phyloP scores from a whole-genome alignment of 2,329 filamentous ascomycete genomes.

The Rhinocladiella similis region DNA sequence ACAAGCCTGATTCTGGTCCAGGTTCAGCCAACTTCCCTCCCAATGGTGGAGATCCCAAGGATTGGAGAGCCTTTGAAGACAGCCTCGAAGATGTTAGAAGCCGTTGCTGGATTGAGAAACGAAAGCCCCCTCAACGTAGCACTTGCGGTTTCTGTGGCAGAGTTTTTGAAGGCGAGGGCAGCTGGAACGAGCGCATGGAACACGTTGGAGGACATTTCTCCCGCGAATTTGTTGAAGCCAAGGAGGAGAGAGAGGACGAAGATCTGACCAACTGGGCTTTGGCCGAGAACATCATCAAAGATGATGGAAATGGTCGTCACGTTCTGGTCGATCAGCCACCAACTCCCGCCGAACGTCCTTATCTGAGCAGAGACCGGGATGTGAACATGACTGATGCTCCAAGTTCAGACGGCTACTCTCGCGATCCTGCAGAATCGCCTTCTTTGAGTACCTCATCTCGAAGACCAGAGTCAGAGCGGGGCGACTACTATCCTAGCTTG shows the following conservation, averaged over 20 bases:
- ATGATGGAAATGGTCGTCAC: constrained; percentile 27
- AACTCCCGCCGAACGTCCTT: constrained; percentile 22
- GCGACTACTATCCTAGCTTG: constrained; percentile 18
- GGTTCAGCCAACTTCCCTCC: constrained; percentile 21
- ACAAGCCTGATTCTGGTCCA: constrained; percentile 47
- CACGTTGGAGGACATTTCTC: constrained; percentile 83
- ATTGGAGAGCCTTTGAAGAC: constrained; percentile 46
- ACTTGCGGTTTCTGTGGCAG: constrained; percentile 62
- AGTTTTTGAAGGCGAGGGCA: constrained; percentile 61
- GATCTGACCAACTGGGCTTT: constrained; percentile 44
- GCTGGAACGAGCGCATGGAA: constrained; percentile 85
- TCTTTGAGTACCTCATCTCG: constrained; percentile 23
- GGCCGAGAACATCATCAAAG: constrained; percentile 35
- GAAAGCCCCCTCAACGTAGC: constrained; percentile 63
- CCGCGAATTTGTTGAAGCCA: constrained; percentile 38
- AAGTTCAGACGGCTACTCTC: constrained; percentile 21
- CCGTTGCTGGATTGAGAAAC: constrained; percentile 60
- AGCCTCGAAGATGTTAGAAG: constrained; percentile 59
- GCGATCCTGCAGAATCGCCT: constrained; percentile 21
- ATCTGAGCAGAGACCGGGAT: constrained; percentile 24
- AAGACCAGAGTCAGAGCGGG: constrained; percentile 17
- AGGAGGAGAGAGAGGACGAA: constrained; percentile 47
- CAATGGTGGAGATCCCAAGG: constrained; percentile 27
- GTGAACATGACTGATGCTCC: constrained; percentile 28
- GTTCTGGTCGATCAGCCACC: constrained; percentile 29